Evolutionary conservation across 495 filamentous ascomycete species (phyloP).

Genomic region (Tuber brumale): DNA sequence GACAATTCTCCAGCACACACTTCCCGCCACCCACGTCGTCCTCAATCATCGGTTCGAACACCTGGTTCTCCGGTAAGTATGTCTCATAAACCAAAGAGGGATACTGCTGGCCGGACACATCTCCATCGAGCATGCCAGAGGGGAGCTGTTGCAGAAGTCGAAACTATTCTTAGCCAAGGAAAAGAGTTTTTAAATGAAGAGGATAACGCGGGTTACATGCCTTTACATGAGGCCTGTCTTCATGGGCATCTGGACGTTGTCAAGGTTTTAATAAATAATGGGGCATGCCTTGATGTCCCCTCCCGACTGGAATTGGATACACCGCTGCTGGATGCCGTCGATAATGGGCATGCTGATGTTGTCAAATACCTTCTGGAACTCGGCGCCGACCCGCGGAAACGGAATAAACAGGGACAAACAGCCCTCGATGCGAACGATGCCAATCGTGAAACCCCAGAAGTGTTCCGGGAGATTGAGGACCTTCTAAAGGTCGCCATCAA

Average conservation of each 20-base stretch:
- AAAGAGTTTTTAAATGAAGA: constrained; percentile 80
- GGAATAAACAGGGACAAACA: constrained; percentile 79
- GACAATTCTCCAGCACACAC: constrained; percentile 32
- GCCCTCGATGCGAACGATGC: constrained; percentile 79
- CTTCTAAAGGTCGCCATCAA: constrained; percentile 49
- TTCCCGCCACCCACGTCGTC: constrained; percentile 16
- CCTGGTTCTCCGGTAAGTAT: constrained; percentile 40
- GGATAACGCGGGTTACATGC: constrained; percentile 90
- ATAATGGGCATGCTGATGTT: constrained; percentile 87
- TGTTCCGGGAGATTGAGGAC: constrained; percentile 50
- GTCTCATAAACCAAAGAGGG: constrained; percentile 40
- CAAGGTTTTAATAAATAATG: constrained; percentile 67
- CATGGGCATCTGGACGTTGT: constrained; percentile 78
- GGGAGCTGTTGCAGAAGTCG: constrained; percentile 33
- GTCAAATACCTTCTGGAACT: constrained; percentile 76
- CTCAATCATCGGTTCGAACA: constrained; percentile 29
- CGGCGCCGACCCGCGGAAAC: constrained; percentile 79
- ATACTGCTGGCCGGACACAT: constrained; percentile 40
- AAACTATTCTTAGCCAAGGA: constrained; percentile 54
- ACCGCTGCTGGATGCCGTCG: constrained; percentile 88
- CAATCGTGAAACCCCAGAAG: constrained; percentile 30
- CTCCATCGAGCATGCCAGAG: constrained; percentile 40
- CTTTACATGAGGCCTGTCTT: constrained; percentile 81
- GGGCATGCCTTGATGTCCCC: constrained; percentile 69
- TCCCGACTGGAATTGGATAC: constrained; percentile 84